Evolutionary conservation across 306 rosid genomes (phyloP).

Genomic region (Lathyrus aphaca): DNA sequence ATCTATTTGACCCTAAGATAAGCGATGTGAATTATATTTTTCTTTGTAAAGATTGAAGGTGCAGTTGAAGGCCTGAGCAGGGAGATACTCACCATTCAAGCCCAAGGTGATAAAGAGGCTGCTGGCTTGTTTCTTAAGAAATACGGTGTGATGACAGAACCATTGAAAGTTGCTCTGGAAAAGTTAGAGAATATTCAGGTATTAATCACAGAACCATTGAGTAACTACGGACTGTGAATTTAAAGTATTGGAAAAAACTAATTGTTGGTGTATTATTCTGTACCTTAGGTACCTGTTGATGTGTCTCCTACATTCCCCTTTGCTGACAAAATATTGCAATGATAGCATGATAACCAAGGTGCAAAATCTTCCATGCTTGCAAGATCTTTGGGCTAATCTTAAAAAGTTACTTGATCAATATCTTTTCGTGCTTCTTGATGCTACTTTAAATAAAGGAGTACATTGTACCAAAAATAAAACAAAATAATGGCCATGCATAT

Average conservation of each 20-base stretch:
- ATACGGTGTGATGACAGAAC: slow-evolving; percentile 59
- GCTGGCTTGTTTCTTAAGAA: slow-evolving; percentile 77
- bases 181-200: slow-evolving; percentile 84
- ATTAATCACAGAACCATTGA: slow-evolving; percentile 18
- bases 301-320: slow-evolving; percentile 72
- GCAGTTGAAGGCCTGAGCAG: slow-evolving; percentile 87
- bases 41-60: slow-evolving; percentile 61
- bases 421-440: neutral
- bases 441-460: slow-evolving; percentile 7
- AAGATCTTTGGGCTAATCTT: slow-evolving; percentile 1
- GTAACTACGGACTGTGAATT: neutral
- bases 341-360: slow-evolving; percentile 31
- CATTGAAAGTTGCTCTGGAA: slow-evolving; percentile 62
- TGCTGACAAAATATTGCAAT: slow-evolving; percentile 60
- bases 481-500: too few relatives aligned
- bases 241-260: slow-evolving; percentile 1
- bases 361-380: slow-evolving; percentile 10
- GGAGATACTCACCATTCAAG: slow-evolving; percentile 91
- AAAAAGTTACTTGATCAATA: neutral
- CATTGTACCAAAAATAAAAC: too few relatives aligned
- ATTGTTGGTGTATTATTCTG: slow-evolving; percentile 27
- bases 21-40: slow-evolving; percentile 20
- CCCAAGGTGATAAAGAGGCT: slow-evolving; percentile 85
- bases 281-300: slow-evolving; percentile 83
- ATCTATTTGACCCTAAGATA: slow-evolving; percentile 23